phyloP scores from a whole-genome alignment of 768 basidiomycete species.

The Cubamyces sp. region DNA sequence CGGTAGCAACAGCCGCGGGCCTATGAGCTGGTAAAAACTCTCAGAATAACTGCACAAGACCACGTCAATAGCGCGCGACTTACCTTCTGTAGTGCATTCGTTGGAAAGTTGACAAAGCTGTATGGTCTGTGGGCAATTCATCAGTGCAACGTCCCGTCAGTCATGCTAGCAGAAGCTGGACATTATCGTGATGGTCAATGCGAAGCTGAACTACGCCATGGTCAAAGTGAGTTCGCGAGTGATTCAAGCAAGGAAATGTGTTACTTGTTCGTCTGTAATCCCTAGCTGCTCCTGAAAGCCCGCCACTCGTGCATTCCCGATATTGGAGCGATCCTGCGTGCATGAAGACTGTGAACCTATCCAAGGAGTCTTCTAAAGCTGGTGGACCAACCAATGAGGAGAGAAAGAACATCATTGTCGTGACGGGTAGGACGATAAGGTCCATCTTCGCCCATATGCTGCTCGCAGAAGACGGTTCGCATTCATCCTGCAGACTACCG shows the following conservation, averaged over 20 bases:
- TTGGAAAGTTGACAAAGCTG: slow-evolving; percentile 31
- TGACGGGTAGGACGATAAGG: neutral
- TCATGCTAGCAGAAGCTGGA: neutral
- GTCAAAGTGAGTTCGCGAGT: neutral
- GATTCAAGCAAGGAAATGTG: neutral
- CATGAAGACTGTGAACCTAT: neutral
- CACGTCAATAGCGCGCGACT: neutral
- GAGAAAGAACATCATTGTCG: slow-evolving; percentile 6
- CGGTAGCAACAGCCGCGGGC: slow-evolving; percentile 64
- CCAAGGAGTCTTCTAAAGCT: too few relatives aligned
- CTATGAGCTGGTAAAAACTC: slow-evolving; percentile 39
- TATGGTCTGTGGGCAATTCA: slow-evolving; percentile 34
- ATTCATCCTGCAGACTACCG: neutral
- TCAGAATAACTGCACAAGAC: neutral
- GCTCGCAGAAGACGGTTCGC: neutral
- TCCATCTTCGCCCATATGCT: slow-evolving; percentile 12
- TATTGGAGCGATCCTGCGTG: slow-evolving; percentile 13
- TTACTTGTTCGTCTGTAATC: slow-evolving; percentile 9
- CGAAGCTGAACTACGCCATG: slow-evolving; percentile 4
- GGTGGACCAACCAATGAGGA: slow-evolving; percentile 1
- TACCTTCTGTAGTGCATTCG: slow-evolving; percentile 30
- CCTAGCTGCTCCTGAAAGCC: slow-evolving; percentile 8
- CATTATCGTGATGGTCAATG: slow-evolving; percentile 8
- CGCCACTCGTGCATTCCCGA: slow-evolving; percentile 10
- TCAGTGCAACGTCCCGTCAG: slow-evolving; percentile 17